Conservation (phyloP, 1,139 yeast species). For the Wickerhamomyces sp. region DNA sequence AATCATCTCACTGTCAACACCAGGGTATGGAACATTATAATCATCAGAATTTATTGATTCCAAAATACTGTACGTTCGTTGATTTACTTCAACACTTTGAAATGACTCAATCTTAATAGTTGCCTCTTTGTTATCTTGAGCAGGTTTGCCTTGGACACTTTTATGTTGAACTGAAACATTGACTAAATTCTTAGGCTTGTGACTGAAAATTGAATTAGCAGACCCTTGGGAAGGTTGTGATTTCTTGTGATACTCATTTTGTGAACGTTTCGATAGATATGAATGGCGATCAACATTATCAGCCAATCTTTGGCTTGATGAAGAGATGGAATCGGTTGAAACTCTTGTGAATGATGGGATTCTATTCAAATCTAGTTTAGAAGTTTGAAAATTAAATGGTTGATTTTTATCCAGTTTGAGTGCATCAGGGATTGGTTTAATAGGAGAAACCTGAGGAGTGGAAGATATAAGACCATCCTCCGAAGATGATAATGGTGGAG, state of each 20-base stretch:
- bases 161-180: conserved; percentile 1
- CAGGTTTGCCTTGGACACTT: not conserved
- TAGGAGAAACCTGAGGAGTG: conserved; percentile 23
- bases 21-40: conserved; percentile 45
- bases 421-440: conserved; percentile 17
- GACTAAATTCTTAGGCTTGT: conserved; percentile 8
- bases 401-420: not conserved
- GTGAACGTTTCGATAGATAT: conserved; percentile 21
- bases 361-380: conserved; percentile 14
- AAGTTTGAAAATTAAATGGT: not conserved
- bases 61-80: not conserved
- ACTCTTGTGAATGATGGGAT: conserved; percentile 20
- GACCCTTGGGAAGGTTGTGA: conserved; percentile 8
- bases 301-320: not conserved
- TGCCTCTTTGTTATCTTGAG: not conserved
- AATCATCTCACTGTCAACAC: conserved; percentile 57
- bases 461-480: conserved; percentile 21
- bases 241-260: no score
- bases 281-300: conserved; percentile 13
- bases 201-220: conserved; percentile 18
- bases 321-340: conserved; percentile 16
- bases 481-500: conserved; percentile 15
- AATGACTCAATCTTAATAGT: not conserved
- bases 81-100: not conserved
- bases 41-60: conserved; percentile 26